Percentiles rank a stretch among this genome's conserved stretches.
These are phyloP conservation scores for Aspergillus sp. DNA, from an alignment of 2,329 filamentous ascomycete genomes.

Conservation along the genomic window DNA sequence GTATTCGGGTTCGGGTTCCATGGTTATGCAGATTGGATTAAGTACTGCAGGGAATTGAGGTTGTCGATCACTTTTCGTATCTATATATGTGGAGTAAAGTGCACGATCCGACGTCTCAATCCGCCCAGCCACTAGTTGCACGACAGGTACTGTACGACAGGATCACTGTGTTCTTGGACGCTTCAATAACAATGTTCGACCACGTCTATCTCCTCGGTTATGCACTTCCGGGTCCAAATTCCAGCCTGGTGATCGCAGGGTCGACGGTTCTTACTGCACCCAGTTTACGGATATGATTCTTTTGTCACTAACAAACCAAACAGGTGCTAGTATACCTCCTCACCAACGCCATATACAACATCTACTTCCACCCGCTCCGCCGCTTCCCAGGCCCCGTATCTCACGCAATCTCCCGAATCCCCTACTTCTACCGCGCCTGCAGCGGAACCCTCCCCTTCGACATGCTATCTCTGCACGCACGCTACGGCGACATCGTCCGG, in stretches of 20 bases:
- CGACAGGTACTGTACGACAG: too few species aligned
- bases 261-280: not conserved
- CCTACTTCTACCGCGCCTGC: not conserved
- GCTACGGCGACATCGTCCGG: constrained; percentile 43
- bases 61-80: too few species aligned
- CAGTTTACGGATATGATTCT: not conserved
- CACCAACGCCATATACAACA: not conserved
- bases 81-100: too few species aligned
- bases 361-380: constrained; percentile 17
- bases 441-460: constrained; percentile 1
- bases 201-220: too few species aligned
- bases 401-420: constrained; percentile 12
- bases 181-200: too few species aligned
- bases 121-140: too few species aligned
- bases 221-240: too few species aligned
- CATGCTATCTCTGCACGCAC: constrained; percentile 28
- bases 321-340: not conserved
- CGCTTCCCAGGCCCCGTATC: constrained; percentile 15
- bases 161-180: too few species aligned
- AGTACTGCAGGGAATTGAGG: too few species aligned
- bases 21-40: too few species aligned
- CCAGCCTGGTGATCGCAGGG: too few species aligned
- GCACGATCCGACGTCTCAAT: too few species aligned
- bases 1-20: not conserved
- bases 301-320: not conserved